These are phyloP conservation scores for Sextonia rubra DNA, from an alignment of 164 flowering plant genomes.

Conservation along the genomic window DNA sequence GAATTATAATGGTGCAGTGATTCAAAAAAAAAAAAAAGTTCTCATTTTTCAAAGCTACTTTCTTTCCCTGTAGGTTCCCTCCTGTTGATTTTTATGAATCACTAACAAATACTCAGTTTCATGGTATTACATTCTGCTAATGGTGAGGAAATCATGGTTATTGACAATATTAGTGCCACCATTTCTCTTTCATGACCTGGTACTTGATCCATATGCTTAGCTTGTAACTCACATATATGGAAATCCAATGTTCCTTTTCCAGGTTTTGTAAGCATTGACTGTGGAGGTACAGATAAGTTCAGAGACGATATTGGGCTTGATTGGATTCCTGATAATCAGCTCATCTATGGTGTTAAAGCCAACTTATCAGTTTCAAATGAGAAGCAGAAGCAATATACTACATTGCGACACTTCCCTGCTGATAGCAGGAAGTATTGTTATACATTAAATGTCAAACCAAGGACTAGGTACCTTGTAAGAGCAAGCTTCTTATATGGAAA, in stretches of 20 bases:
- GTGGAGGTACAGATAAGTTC: conserved; percentile 70
- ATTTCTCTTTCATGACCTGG: neutral
- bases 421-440: conserved; percentile 88
- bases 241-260: conserved; percentile 19
- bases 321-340: conserved; percentile 66
- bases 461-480: conserved; percentile 83
- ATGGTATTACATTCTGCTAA: neutral
- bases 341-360: conserved; percentile 48
- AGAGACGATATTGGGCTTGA: conserved; percentile 78
- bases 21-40: neutral
- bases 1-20: neutral
- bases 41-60: neutral
- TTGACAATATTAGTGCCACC: neutral
- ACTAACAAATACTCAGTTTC: neutral
- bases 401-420: conserved; percentile 78
- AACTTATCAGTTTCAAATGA: conserved; percentile 62
- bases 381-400: conserved; percentile 63
- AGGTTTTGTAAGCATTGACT: conserved; percentile 93
- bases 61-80: neutral
- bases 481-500: conserved; percentile 92
- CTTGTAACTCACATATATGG: neutral
- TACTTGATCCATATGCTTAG: neutral
- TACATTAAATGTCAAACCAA: conserved; percentile 54
- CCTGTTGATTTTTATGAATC: neutral
- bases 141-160: neutral